These are phyloP conservation scores for Pseudevernia furfuracea DNA, from an alignment of 495 filamentous ascomycete genomes.

Conservation along the genomic window DNA sequence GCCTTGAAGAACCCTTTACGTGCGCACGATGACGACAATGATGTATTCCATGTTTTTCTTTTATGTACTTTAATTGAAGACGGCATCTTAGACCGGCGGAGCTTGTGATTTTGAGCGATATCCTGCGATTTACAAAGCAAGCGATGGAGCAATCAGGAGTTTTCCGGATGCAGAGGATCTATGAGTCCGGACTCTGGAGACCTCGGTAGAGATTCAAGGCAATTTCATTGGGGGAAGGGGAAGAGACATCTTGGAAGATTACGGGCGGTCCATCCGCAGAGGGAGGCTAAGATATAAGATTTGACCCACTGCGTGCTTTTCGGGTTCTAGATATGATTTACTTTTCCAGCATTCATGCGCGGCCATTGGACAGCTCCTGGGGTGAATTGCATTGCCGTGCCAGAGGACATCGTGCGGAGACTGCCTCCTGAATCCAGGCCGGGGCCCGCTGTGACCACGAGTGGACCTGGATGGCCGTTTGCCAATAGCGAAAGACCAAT, in stretches of 20 bases:
- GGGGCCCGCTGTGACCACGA: not conserved
- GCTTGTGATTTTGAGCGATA: not conserved
- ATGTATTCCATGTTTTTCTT: slow-evolving; percentile 9
- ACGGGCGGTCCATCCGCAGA: not conserved
- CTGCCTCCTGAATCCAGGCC: not conserved
- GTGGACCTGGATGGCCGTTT: not conserved
- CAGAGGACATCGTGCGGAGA: not conserved
- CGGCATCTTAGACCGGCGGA: slow-evolving; percentile 1
- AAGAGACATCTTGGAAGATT: not conserved
- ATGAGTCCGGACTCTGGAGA: not conserved
- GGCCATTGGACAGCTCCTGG: not conserved
- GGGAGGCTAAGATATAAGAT: not conserved
- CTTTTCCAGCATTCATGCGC: not conserved
- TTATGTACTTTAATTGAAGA: slow-evolving; percentile 9
- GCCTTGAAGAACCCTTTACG: not conserved
- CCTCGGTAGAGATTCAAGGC: not conserved
- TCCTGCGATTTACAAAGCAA: slow-evolving; percentile 6
- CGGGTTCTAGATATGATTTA: not conserved
- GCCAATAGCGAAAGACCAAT: not conserved
- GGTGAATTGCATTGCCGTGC: not conserved
- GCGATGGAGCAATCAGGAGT: slow-evolving; percentile 9
- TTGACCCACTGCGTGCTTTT: not conserved
- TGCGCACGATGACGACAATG: slow-evolving; percentile 10
- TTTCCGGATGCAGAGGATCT: not conserved
- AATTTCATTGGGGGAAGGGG: not conserved